Conservation (phyloP, 2,329 filamentous ascomycete species). For the Arthrobotrys megalospora region DNA sequence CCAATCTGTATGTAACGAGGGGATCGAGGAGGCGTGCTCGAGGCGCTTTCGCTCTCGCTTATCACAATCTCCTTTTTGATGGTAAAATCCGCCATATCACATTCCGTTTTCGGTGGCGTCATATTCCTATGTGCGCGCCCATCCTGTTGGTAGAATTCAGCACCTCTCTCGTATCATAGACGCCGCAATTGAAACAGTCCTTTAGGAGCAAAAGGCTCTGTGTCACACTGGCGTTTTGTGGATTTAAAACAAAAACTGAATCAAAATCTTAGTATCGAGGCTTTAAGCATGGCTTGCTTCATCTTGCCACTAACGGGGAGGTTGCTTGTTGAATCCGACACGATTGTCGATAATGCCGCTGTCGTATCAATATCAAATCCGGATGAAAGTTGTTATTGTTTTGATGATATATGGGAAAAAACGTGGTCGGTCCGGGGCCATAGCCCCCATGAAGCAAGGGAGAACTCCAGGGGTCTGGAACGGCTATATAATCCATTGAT, state of each 20-base stretch:
- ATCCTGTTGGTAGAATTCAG: conserved; percentile 16
- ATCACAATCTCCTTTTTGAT: conserved; percentile 35
- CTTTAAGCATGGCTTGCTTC: conserved; percentile 55
- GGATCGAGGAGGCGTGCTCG: conserved; percentile 14
- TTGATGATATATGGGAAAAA: conserved; percentile 25
- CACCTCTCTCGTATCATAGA: conserved; percentile 13
- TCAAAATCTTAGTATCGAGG: conserved; percentile 43
- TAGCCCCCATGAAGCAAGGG: conserved; percentile 46
- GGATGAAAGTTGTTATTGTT: conserved; percentile 26
- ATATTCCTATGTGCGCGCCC: conserved; percentile 17
- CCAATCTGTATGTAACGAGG: conserved; percentile 32
- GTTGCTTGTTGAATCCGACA: conserved; percentile 47
- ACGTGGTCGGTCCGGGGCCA: conserved; percentile 56
- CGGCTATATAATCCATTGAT: conserved; percentile 42
- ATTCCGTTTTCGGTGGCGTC: conserved; percentile 59
- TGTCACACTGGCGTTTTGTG: conserved; percentile 58
- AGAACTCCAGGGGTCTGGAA: conserved; percentile 35
- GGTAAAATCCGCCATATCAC: conserved; percentile 23
- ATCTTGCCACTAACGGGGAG: conserved; percentile 42
- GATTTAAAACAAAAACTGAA: conserved; percentile 57
- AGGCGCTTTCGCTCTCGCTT: conserved; percentile 42
- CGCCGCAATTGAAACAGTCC: conserved; percentile 28
- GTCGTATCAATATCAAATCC: conserved; percentile 33
- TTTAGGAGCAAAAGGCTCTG: conserved; percentile 20
- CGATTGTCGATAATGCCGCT: conserved; percentile 24